phyloP scores from a whole-genome alignment of 352 stramenopile species.

The Pythium oligandrum region DNA sequence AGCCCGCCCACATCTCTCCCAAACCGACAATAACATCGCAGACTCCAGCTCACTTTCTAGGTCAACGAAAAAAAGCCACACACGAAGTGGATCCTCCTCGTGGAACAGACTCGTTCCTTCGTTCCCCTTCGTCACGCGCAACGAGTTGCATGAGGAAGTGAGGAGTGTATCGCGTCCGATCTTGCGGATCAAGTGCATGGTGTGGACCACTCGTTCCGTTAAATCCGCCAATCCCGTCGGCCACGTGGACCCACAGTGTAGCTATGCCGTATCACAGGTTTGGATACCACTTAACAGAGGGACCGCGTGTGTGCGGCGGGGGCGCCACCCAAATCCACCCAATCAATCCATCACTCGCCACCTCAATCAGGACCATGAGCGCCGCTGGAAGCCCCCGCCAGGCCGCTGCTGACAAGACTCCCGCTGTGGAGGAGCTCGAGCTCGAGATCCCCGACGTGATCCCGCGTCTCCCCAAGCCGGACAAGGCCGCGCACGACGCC shows the following conservation, averaged over 20 bases:
- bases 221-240: not conserved
- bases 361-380: constrained; percentile 22
- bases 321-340: too few relatives aligned
- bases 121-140: too few relatives aligned
- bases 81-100: too few relatives aligned
- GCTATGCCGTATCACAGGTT: too few relatives aligned
- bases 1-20: too few relatives aligned
- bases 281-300: not conserved
- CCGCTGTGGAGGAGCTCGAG: constrained; percentile 29
- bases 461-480: constrained; percentile 76
- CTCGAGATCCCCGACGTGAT: constrained; percentile 73
- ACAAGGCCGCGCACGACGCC: constrained; percentile 89
- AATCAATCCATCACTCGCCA: not conserved
- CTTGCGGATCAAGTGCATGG: not conserved
- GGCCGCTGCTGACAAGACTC: constrained; percentile 8
- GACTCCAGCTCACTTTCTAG: too few relatives aligned
- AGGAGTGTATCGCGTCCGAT: too few relatives aligned
- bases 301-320: constrained; percentile 3
- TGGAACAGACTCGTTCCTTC: too few relatives aligned
- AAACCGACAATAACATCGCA: too few relatives aligned
- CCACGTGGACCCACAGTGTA: constrained; percentile 5
- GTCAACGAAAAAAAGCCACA: too few relatives aligned
- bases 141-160: too few relatives aligned
- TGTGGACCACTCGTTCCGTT: constrained; percentile 1
- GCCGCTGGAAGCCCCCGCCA: constrained; percentile 28